Base-by-base conservation (phyloP, 371 early-diverging fungal species). In the Apophysomyces ossiformis region DNA sequence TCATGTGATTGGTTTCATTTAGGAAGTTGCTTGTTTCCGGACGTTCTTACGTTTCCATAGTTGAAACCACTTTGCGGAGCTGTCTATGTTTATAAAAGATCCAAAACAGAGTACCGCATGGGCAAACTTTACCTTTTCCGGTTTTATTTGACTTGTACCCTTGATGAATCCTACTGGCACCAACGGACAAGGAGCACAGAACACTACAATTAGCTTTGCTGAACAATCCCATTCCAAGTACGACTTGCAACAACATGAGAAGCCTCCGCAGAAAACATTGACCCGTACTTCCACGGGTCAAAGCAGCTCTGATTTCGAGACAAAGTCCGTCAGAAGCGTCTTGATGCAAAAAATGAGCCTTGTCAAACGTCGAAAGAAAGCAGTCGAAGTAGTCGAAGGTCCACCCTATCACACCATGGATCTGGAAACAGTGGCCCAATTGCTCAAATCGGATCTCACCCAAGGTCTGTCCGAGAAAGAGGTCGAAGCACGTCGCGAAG, bases 401-500 rank as follows among this genome's bases (percentile, higher is more conserved):
- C 78, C 80, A 4, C 86, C 88, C 13, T 84, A 82, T 62, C 87
- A 85, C 54, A 77, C 79, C 26, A 76, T 83, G 74, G 88, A 89
- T 61, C 66, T 82, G 18, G 87, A 85, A 15, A 78, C 79, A 21
- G 84, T 92, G 1, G 71, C 79, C 35, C 69, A 82, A 26, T 75
- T 89, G 77, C 84, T 87, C 63, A 83, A 86, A 35, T 79, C 88
- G 36, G 74, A 86, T 67, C 37, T 82, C 5, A 74, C 79, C 21
- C 85, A 77, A 16, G 96, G 96, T 57, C 76, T 95, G 16, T 26
- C 81, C 1, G 72, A 84, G 9, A 72, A 80, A 45, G 75, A 74
- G 38, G 79, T 90, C 50, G 78, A 82, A 38, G 72, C 67, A 37
- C 83, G 89, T 21, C 76, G 76, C 43, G 68, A 74, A 0, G 79